Conservation (phyloP, 139 green algal genomes). For the Closterium sp. region DNA sequence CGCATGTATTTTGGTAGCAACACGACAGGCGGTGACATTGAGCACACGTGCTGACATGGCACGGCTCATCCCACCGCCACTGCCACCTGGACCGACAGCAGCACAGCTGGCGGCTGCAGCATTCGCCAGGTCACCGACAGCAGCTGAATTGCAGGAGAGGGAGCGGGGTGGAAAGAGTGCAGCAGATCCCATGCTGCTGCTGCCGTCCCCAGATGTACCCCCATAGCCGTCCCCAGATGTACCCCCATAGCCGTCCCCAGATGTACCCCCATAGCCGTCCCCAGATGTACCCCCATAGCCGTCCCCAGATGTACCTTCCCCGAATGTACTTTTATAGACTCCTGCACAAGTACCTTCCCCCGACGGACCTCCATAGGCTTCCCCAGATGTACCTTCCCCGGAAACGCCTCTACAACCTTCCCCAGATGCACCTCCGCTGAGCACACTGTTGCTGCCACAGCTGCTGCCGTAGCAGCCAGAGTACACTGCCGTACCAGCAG, state of each 20-base stretch:
- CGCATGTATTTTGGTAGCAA: background rate
- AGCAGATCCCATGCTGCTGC: background rate
- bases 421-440: background rate
- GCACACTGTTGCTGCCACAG: background rate
- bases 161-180: background rate
- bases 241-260: background rate
- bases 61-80: background rate
- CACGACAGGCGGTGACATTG: background rate
- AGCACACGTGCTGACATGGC: background rate
- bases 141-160: background rate
- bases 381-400: background rate
- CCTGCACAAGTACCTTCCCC: too few relatives aligned
- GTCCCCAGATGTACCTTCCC: background rate
- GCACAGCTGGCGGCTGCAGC: background rate
- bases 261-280: too few relatives aligned
- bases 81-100: background rate
- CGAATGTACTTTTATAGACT: background rate
- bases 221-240: background rate
- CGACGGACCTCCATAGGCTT: background rate
- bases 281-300: background rate
- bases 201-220: background rate
- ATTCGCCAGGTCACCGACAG: background rate
- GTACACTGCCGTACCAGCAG: too few relatives aligned
- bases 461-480: background rate
- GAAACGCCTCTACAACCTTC: background rate